Conservation (phyloP, 495 filamentous ascomycete genomes). For the Penicillium steckii region DNA sequence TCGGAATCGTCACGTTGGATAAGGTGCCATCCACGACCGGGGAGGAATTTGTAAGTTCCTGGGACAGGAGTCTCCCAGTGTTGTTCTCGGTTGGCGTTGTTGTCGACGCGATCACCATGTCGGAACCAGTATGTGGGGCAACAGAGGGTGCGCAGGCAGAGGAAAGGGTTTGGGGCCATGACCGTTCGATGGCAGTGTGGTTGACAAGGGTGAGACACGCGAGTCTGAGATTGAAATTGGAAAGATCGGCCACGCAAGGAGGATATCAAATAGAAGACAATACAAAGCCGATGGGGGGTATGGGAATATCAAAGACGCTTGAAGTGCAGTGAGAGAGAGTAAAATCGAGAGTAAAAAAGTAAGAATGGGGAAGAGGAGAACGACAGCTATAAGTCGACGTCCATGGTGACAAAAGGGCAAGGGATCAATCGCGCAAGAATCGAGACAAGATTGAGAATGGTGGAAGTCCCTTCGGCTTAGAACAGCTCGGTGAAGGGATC, state of each 20-base stretch:
- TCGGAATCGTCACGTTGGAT: constrained; percentile 37
- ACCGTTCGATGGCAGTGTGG: constrained; percentile 7
- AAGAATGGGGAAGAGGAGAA: constrained; percentile 16
- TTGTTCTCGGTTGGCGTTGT: constrained; percentile 38
- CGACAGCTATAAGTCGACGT: constrained; percentile 35
- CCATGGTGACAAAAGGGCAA: constrained; percentile 30
- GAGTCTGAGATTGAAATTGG: neutral
- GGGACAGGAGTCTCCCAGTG: constrained; percentile 47
- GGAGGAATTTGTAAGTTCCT: constrained; percentile 46
- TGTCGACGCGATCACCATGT: constrained; percentile 36
- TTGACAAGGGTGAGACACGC: constrained; percentile 1
- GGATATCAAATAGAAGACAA: constrained; percentile 16
- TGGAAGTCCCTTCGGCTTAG: constrained; percentile 22
- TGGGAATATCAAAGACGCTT: constrained; percentile 22
- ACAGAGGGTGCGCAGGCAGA: constrained; percentile 40
- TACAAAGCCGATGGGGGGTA: constrained; percentile 12
- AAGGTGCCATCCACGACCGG: constrained; percentile 45
- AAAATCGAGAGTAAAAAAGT: too few relatives aligned
- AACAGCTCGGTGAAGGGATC: constrained; percentile 23
- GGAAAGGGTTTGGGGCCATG: constrained; percentile 49
- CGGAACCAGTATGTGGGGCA: constrained; percentile 49
- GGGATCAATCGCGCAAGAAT: constrained; percentile 20
- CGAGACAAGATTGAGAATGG: constrained; percentile 20
- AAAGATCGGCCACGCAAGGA: constrained; percentile 1
- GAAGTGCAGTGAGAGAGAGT: too few relatives aligned